Evolutionary conservation across 176 grass and related monocot species (phyloP).

Genomic region (Ampelocalamus luodianensis): DNA sequence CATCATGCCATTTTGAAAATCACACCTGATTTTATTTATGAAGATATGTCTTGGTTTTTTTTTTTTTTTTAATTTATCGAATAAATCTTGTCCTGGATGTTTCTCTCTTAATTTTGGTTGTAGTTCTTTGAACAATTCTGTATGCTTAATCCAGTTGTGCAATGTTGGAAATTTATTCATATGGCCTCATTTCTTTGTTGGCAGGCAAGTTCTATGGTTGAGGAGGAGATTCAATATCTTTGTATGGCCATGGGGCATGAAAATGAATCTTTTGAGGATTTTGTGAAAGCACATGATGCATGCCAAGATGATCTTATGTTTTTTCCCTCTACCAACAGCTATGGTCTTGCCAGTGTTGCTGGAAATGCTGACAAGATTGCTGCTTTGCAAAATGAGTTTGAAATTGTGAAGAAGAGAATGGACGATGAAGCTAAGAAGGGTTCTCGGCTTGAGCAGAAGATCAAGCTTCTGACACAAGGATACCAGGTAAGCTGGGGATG

Average conservation of each 20-base stretch:
- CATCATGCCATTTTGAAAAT: no score
- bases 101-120: not conserved
- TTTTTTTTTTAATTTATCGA: not conserved
- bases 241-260: conserved; percentile 80
- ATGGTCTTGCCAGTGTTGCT: conserved; percentile 83
- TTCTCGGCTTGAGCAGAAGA: conserved; percentile 79
- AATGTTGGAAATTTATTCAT: conserved; percentile 26
- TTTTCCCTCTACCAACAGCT: conserved; percentile 64
- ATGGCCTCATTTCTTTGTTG: conserved; percentile 18
- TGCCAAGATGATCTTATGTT: conserved; percentile 94
- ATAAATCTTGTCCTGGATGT: not conserved
- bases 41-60: not conserved
- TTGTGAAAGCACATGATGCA: conserved; percentile 80
- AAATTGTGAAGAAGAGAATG: conserved; percentile 83
- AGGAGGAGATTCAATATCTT: conserved; percentile 72
- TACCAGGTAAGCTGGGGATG: conserved; percentile 67
- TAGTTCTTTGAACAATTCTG: not conserved
- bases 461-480: conserved; percentile 87
- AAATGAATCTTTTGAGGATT: conserved; percentile 81
- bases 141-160: not conserved
- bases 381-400: conserved; percentile 82
- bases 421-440: conserved; percentile 89
- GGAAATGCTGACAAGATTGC: conserved; percentile 75
- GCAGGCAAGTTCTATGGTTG: conserved; percentile 73
- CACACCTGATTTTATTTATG: not conserved